These are phyloP conservation scores for Blastobotrys capitulatus DNA, from an alignment of 1,139 yeast genomes.

Conservation along the genomic window DNA sequence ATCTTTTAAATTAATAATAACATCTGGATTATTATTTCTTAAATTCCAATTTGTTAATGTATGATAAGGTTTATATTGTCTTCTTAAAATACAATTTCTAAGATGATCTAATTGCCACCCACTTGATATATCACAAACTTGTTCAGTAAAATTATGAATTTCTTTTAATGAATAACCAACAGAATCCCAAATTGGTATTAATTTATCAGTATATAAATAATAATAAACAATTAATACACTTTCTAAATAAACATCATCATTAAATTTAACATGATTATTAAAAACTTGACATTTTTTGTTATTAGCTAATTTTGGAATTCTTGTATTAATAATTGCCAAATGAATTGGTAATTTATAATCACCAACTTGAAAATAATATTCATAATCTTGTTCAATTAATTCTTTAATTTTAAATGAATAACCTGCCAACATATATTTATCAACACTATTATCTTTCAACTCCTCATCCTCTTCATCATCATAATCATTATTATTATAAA, in stretches of 20 bases:
- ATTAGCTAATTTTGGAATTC: slow-evolving; percentile 12
- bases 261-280: slow-evolving; percentile 11
- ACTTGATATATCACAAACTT: slow-evolving; percentile 21
- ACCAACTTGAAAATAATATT: not conserved
- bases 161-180: slow-evolving; percentile 5
- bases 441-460: slow-evolving; percentile 1
- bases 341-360: slow-evolving; percentile 25
- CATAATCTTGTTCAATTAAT: slow-evolving; percentile 4
- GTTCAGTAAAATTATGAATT: slow-evolving; percentile 22
- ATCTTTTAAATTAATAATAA: slow-evolving; percentile 39
- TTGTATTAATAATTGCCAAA: slow-evolving; percentile 17
- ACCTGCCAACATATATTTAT: not conserved
- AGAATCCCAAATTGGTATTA: slow-evolving; percentile 39
- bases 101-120: slow-evolving; percentile 20
- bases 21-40: not conserved
- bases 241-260: slow-evolving; percentile 22
- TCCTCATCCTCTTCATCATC: slow-evolving; percentile 11
- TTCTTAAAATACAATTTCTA: slow-evolving; percentile 21
- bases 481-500: slow-evolving; percentile 4
- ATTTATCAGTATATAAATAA: slow-evolving; percentile 44
- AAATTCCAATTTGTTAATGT: slow-evolving; percentile 13
- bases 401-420: slow-evolving; percentile 1
- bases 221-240: slow-evolving; percentile 38
- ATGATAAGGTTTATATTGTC: slow-evolving; percentile 15
- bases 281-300: not conserved